Evolutionary conservation across 257 asterid species (phyloP).

Genomic region (Nicotiana attenuata): DNA sequence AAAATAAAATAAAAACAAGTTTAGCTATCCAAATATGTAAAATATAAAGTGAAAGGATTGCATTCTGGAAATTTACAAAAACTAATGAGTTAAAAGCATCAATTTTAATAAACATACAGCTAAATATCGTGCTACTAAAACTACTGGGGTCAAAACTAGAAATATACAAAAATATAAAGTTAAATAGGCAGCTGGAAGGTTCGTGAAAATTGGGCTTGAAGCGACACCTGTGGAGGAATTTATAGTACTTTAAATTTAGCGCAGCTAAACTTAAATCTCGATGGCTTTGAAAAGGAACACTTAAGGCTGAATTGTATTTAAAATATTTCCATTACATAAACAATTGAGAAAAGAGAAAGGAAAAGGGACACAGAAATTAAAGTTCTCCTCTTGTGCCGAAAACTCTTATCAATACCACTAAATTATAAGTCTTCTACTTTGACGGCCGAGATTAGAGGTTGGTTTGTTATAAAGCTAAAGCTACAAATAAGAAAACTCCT

Average conservation of each 20-base stretch:
- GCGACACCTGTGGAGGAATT: background rate
- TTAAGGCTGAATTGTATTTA: no score
- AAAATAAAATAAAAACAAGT: background rate
- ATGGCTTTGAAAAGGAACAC: no score
- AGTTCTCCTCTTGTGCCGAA: no score
- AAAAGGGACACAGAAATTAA: no score
- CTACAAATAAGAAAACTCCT: no score
- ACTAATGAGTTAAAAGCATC: background rate
- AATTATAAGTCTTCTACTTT: no score
- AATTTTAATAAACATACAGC: background rate
- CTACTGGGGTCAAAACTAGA: background rate
- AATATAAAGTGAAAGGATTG: background rate
- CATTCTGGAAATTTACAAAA: background rate
- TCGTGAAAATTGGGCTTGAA: background rate
- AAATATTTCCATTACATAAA: background rate
- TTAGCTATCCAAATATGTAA: background rate
- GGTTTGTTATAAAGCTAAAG: no score
- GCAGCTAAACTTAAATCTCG: background rate
- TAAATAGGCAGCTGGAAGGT: background rate
- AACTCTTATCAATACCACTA: no score
- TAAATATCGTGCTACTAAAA: background rate
- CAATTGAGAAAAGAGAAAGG: no score
- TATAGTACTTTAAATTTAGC: background rate
- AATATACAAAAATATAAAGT: background rate
- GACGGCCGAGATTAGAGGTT: no score